Evolutionary conservation across 169 alveolate genomes (phyloP).

Genomic region (Eimeria necatrix): DNA sequence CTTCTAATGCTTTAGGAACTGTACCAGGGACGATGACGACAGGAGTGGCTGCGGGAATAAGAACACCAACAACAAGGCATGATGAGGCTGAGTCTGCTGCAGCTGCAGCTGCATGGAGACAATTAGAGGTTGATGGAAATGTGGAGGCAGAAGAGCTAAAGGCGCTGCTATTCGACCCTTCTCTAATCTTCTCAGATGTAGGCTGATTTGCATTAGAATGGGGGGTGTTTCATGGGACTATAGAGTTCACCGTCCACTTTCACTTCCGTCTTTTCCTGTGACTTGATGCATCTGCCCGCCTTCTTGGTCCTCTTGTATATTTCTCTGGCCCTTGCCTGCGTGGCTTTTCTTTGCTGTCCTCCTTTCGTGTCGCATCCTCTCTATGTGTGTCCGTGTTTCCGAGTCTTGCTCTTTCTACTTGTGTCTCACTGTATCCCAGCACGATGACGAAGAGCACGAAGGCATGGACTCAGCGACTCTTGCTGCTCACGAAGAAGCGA

Average conservation of each 20-base stretch:
- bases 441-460: constrained; percentile 80
- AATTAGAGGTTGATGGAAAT: background rate
- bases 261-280: background rate
- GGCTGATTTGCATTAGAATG: background rate
- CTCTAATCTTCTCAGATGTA: constrained; percentile 75
- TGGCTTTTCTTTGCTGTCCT: background rate
- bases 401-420: background rate
- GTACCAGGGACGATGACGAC: constrained; percentile 16
- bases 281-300: background rate
- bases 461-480: constrained; percentile 87
- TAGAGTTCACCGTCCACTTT: too few species aligned
- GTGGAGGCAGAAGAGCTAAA: constrained; percentile 60
- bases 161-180: constrained; percentile 70
- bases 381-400: background rate
- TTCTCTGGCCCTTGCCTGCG: background rate
- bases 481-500: constrained; percentile 97
- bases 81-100: constrained; percentile 6
- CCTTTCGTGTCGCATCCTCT: background rate
- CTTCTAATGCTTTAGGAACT: constrained; percentile 6
- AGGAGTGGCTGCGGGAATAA: background rate
- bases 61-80: background rate
- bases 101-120: constrained; percentile 52
- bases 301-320: background rate
- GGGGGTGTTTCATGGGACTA: too few species aligned
- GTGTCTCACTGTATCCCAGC: constrained; percentile 27